phyloP scores from a whole-genome alignment of 768 basidiomycete genomes.

The Steccherinum ochraceum region DNA sequence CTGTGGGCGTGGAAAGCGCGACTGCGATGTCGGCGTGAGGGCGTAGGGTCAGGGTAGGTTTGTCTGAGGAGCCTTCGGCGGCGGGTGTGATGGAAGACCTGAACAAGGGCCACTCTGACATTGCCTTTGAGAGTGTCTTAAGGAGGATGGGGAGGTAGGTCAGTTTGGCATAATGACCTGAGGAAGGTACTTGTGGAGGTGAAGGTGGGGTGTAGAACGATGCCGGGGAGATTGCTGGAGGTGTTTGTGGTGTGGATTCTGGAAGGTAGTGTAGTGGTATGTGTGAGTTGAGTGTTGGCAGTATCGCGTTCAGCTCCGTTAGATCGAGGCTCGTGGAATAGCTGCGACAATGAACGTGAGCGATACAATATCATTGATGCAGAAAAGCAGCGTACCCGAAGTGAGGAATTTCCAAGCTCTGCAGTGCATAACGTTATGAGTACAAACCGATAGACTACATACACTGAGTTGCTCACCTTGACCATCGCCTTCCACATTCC shows the following conservation, averaged over 20 bases:
- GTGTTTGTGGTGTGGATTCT: constrained; percentile 30
- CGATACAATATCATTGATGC: not conserved
- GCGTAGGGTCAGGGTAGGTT: constrained; percentile 68
- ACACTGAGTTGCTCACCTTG: constrained; percentile 40
- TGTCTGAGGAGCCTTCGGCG: constrained; percentile 22
- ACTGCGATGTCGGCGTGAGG: constrained; percentile 69
- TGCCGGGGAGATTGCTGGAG: constrained; percentile 32
- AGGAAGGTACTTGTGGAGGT: constrained; percentile 38
- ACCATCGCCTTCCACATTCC: constrained; percentile 91
- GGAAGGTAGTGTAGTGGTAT: constrained; percentile 54
- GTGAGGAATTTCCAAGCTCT: constrained; percentile 84
- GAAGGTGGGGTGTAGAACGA: constrained; percentile 33
- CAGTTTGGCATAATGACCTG: constrained; percentile 54
- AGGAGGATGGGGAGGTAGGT: constrained; percentile 82
- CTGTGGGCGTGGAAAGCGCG: constrained; percentile 75
- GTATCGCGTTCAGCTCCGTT: constrained; percentile 55
- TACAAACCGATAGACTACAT: not conserved
- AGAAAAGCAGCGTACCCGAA: constrained; percentile 51
- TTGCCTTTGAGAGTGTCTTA: constrained; percentile 73
- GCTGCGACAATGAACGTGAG: constrained; percentile 31
- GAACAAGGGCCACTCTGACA: constrained; percentile 83
- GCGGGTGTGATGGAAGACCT: constrained; percentile 61
- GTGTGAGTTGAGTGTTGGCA: constrained; percentile 59
- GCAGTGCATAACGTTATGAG: constrained; percentile 1
- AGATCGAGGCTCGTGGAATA: constrained; percentile 75